phyloP scores from a whole-genome alignment of 768 basidiomycete species.

The Podaxis sp. region DNA sequence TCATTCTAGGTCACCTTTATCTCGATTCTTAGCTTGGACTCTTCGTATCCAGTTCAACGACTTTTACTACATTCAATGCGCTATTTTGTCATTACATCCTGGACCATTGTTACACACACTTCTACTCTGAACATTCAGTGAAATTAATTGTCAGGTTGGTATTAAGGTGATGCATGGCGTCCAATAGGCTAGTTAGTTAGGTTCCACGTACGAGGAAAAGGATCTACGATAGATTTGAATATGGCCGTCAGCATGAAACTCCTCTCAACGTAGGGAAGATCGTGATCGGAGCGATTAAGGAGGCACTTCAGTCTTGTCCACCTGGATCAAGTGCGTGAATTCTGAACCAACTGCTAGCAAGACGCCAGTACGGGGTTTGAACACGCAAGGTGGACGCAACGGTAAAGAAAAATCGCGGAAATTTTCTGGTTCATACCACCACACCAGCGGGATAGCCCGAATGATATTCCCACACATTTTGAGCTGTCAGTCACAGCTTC shows the following conservation, averaged over 20 bases:
- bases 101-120: too few relatives aligned
- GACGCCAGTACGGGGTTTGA: constrained; percentile 51
- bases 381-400: constrained; percentile 41
- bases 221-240: constrained; percentile 18
- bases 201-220: too few relatives aligned
- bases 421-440: constrained; percentile 12
- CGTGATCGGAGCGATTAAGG: constrained; percentile 84
- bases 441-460: not conserved
- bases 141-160: too few relatives aligned
- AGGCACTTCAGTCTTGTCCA: constrained; percentile 57
- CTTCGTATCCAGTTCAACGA: too few relatives aligned
- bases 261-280: constrained; percentile 58
- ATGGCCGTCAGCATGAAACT: constrained; percentile 86
- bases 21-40: too few relatives aligned
- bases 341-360: constrained; percentile 49
- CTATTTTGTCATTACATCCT: too few relatives aligned
- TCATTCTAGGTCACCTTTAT: too few relatives aligned
- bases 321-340: constrained; percentile 30
- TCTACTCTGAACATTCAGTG: too few relatives aligned
- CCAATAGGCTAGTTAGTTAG: not conserved
- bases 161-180: not conserved
- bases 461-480: not conserved
- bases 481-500: not conserved
- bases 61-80: too few relatives aligned
- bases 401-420: constrained; percentile 16